phyloP scores from a whole-genome alignment of 148 eudicot genomes.

The Chenopodium berlandieri region DNA sequence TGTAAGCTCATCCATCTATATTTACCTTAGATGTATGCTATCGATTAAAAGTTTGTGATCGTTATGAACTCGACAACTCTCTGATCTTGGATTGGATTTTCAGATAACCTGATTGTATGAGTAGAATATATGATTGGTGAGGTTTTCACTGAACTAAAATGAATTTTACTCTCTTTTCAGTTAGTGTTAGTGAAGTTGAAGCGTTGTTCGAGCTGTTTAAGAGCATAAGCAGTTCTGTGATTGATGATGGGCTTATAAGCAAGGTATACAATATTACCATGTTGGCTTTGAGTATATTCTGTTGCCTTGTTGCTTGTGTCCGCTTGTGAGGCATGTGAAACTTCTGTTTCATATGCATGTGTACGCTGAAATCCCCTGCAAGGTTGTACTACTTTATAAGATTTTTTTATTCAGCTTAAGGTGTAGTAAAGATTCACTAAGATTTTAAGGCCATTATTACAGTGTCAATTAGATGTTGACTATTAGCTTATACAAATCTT shows the following conservation, averaged over 20 bases:
- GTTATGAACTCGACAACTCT: neutral
- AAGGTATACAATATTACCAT: conserved; percentile 47
- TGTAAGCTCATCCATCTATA: conserved; percentile 43
- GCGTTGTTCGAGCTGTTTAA: conserved; percentile 89
- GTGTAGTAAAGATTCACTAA: neutral
- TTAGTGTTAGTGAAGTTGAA: conserved; percentile 99
- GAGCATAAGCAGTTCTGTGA: conserved; percentile 85
- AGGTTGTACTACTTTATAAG: too few species aligned
- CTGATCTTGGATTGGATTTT: neutral
- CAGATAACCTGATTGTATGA: neutral
- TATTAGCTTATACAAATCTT: neutral
- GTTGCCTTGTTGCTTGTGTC: neutral
- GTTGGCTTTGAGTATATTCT: neutral
- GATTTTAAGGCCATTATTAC: neutral
- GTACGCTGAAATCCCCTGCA: neutral
- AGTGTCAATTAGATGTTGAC: neutral
- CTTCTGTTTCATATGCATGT: neutral
- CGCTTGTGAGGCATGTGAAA: neutral
- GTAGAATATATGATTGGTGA: neutral
- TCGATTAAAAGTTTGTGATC: neutral
- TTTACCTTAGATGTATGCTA: neutral
- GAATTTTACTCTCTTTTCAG: conserved; percentile 31
- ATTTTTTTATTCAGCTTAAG: neutral
- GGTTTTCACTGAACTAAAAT: neutral
- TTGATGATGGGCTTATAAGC: conserved; percentile 93